Evolutionary conservation across 1,139 yeast genomes (phyloP), one percentile per base, ranked within the genome.

Genomic region (Sugiyamaella japonica): DNA sequence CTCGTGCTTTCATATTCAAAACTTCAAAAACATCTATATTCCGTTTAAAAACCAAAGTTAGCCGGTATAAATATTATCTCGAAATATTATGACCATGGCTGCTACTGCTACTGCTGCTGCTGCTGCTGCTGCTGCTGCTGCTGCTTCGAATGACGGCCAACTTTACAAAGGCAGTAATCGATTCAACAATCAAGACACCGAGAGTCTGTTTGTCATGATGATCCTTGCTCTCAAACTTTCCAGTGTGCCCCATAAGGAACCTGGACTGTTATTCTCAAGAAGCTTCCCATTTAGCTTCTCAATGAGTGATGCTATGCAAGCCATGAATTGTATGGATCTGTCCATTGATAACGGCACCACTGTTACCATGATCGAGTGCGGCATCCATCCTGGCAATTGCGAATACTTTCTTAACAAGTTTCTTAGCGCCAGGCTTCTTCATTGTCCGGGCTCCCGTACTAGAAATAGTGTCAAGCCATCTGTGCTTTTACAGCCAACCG

Each of bases 401-500:
- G 56, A 64, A 7, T 71, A 75, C 0, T 69, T 88, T 17, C 61
- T 90, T 9, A 72, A 72, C 32, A 71, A 75, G 23, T 89, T 88
- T 66, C 82, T 83, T 74, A 74, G 74, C 1, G 88, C 95, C 0
- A 84, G 83, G 57, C 71, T 90, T 4, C 62, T 91, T 9, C 96
- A 90, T 66, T 81, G 84, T 23, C 97, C 53, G 1, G 79, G 81
- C 7, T 91, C 86, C 61, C 76, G 95, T 0, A 65, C 69, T 1
- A 55, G 64, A 7, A 47, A 54, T 20, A 56, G 54, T 9, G 55
- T 60, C 15, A 57, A 61, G 10, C 47, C 42, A 1, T 53, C 59
- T 12, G 55, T 55, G 4, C 36, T 59, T 28, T 66, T 90, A 36
- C 98, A 91, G 64, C 96, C 97, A 4, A 89, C 98, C 0, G 93